Conservation (phyloP, 768 basidiomycete species). For the Russula vinacea region DNA sequence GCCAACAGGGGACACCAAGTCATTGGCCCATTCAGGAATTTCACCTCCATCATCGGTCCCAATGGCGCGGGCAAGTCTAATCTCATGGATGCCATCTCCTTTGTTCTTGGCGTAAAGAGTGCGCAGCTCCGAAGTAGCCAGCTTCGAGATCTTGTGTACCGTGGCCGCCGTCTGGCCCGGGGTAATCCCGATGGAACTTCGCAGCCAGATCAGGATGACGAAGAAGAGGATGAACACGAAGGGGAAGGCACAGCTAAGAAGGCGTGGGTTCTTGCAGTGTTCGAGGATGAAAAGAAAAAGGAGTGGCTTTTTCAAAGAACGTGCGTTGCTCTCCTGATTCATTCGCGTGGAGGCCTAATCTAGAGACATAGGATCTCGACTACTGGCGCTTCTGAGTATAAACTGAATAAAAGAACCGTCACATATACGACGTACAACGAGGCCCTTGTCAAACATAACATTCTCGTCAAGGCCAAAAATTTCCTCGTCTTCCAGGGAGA, state of each 20-base stretch:
- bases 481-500: constrained; percentile 99
- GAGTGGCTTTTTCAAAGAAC: constrained; percentile 91
- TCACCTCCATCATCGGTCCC: constrained; percentile 95
- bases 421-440: constrained; percentile 88
- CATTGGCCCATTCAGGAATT: constrained; percentile 88
- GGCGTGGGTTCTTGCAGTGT: constrained; percentile 95
- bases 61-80: constrained; percentile 99
- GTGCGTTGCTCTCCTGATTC: constrained; percentile 50
- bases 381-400: constrained; percentile 86
- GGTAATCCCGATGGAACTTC: constrained; percentile 41
- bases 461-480: constrained; percentile 98
- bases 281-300: constrained; percentile 67
- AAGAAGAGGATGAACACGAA: constrained; percentile 46
- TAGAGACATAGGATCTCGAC: constrained; percentile 68
- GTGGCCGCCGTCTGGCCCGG: constrained; percentile 70
- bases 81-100: constrained; percentile 99
- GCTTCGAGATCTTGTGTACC: constrained; percentile 93
- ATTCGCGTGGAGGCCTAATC: constrained; percentile 1
- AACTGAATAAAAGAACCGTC: constrained; percentile 74
- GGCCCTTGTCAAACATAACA: constrained; percentile 83
- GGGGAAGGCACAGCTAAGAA: constrained; percentile 86
- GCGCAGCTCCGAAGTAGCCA: constrained; percentile 90
- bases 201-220: constrained; percentile 41
- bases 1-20: constrained; percentile 66
- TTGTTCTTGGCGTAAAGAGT: constrained; percentile 95